Percentiles rank a stretch among this genome's conserved stretches.
These are phyloP conservation scores for Calocera viscosa DNA, from an alignment of 768 basidiomycete genomes.

Conservation along the genomic window DNA sequence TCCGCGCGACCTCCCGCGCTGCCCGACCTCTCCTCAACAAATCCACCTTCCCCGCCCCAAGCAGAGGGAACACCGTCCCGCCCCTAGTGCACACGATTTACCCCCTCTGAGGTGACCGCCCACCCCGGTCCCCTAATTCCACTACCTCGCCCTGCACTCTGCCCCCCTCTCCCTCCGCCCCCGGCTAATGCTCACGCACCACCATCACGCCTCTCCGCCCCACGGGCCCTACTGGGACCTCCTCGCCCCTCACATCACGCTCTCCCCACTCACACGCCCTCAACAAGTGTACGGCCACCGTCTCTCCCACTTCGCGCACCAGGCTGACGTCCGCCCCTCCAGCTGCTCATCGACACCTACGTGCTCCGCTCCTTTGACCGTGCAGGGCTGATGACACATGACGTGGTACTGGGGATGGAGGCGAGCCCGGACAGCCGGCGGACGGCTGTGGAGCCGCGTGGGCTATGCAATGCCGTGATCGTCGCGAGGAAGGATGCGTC, in stretches of 20 bases:
- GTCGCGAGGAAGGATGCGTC: conserved; percentile 22
- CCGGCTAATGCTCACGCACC: not conserved
- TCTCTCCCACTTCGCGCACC: conserved; percentile 25
- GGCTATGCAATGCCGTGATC: conserved; percentile 28
- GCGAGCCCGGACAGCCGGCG: conserved; percentile 22
- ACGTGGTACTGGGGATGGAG: conserved; percentile 27
- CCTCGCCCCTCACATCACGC: not conserved
- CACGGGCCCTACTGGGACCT: conserved; percentile 8
- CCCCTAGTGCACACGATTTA: not conserved
- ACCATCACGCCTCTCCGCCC: not conserved
- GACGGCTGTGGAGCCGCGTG: conserved; percentile 22
- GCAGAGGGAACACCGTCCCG: not conserved
- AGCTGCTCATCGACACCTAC: conserved; percentile 26
- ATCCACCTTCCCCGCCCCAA: not conserved
- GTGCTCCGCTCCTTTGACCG: conserved; percentile 20
- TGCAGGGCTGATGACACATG: conserved; percentile 19
- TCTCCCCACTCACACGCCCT: not conserved
- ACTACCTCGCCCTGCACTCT: conserved; percentile 9
- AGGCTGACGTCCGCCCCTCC: conserved; percentile 24
- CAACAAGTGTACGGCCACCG: not conserved
- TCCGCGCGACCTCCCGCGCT: no score
- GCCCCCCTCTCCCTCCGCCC: not conserved
- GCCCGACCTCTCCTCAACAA: not conserved
- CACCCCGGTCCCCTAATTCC: conserved; percentile 23
- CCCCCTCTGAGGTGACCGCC: not conserved